Evolutionary conservation across 495 filamentous ascomycete genomes (phyloP), one percentile per base, ranked within the genome.

Genomic region (Talaromyces liani): DNA sequence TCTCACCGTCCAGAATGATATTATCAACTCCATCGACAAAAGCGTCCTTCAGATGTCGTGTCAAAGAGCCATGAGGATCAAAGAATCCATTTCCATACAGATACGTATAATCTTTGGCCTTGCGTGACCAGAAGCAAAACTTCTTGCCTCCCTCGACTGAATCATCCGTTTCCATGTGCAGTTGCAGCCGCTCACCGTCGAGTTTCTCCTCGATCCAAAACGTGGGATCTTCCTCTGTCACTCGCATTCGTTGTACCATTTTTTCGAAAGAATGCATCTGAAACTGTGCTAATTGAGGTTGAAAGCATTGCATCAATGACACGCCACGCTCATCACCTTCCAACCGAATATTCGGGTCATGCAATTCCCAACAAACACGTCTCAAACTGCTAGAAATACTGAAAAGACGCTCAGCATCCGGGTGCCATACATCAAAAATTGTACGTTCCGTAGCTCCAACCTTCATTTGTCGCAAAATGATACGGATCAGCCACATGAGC

Each of bases 151-250:
- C 91, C 0, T 84, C 80, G 0, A 84, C 74, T 4, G 71, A 77
- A 12, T 84, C 75, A 64, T 96, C 92, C 47, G 90, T 81, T 24
- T 81, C 73, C 91, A 96, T 97, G 69, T 98, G 94, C 67, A 98
- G 80, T 75, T 98, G 94, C 89, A 98, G 96, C 56, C 94, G 82
- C 76, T 98, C 94, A 6, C 94, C 94, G 69, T 98, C 94, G 16
- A 98, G 79, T 73, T 98, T 98, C 78, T 98, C 94, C 71, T 98
- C 94, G 41, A 98, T 93, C 92, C 92, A 98, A 69, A 97, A 98
- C 25, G 85, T 81, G 8, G 83, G 77, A 53, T 93, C 86, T 4
- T 90, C 85, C 56, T 89, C 85, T 1, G 84, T 89, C 0, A 80
- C 78, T 22, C 81, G 79, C 82, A 98, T 85, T 36, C 85, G 85